Evolutionary conservation across 2,329 filamentous ascomycete genomes (phyloP).

Genomic region (Colletotrichum tofieldiae): DNA sequence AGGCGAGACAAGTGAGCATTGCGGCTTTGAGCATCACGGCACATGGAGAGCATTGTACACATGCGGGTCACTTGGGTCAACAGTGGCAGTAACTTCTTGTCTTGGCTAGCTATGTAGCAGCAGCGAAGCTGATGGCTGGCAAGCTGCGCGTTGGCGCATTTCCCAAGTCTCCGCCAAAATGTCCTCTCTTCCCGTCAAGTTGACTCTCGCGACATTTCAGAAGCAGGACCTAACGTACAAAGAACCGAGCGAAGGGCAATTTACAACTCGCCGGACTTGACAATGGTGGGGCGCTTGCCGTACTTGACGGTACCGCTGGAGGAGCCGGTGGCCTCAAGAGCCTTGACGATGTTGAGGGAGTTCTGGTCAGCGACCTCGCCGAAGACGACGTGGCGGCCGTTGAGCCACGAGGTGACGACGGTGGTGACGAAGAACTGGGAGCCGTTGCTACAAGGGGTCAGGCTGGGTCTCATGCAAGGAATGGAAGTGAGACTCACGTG

Average conservation of each 20-base stretch:
- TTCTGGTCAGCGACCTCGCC: constrained; percentile 75
- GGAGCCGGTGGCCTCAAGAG: constrained; percentile 74
- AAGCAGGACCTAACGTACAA: constrained; percentile 44
- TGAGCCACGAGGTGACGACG: constrained; percentile 88
- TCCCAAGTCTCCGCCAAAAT: constrained; percentile 34
- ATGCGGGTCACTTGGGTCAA: not conserved
- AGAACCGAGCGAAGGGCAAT: constrained; percentile 38
- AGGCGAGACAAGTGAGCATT: not conserved
- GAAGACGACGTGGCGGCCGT: constrained; percentile 89
- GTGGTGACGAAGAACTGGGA: constrained; percentile 99
- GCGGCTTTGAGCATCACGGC: not conserved
- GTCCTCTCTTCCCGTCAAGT: constrained; percentile 13
- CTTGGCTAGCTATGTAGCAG: constrained; percentile 37
- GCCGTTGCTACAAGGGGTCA: constrained; percentile 82
- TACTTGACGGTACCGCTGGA: constrained; percentile 70
- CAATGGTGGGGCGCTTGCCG: constrained; percentile 72
- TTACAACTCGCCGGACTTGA: constrained; percentile 67
- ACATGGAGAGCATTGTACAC: not conserved
- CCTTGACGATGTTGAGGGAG: constrained; percentile 70
- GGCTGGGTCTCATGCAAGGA: constrained; percentile 5
- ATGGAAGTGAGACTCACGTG: constrained; percentile 72
- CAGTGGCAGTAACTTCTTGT: constrained; percentile 38
- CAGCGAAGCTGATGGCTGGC: constrained; percentile 11
- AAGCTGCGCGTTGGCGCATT: constrained; percentile 25
- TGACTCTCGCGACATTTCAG: constrained; percentile 31